Evolutionary conservation across 2,329 filamentous ascomycete genomes (phyloP).

Genomic region (Colletotrichum abscissum): DNA sequence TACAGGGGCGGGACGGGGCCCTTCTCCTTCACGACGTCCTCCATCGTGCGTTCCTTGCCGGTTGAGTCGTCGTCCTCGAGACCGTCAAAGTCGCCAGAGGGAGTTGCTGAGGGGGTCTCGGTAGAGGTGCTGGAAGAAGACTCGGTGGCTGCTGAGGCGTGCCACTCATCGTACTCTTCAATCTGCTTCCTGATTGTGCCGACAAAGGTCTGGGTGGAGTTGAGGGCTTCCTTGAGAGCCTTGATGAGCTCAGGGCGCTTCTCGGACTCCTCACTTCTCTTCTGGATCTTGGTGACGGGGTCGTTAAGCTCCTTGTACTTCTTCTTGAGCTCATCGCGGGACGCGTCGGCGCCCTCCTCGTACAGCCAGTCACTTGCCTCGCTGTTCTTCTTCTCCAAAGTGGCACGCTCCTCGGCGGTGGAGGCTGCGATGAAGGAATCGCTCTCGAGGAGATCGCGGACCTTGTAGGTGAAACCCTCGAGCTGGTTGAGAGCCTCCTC

Average conservation of each 20-base stretch:
- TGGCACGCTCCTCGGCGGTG: constrained; percentile 73
- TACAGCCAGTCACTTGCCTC: constrained; percentile 91
- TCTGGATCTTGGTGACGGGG: constrained; percentile 81
- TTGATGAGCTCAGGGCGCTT: constrained; percentile 78
- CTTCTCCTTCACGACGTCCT: constrained; percentile 56
- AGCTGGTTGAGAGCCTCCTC: constrained; percentile 93
- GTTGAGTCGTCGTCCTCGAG: constrained; percentile 76
- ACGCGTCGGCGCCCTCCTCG: constrained; percentile 82
- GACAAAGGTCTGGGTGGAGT: constrained; percentile 77
- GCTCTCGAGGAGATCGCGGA: constrained; percentile 84
- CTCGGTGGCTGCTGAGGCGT: constrained; percentile 62
- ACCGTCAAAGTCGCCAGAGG: constrained; percentile 73
- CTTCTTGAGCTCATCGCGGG: constrained; percentile 78
- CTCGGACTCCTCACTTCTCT: constrained; percentile 77
- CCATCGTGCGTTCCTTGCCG: constrained; percentile 55
- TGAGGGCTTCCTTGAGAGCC: constrained; percentile 75
- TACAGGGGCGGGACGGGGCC: constrained; percentile 75
- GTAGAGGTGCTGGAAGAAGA: constrained; percentile 53
- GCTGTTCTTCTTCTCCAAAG: constrained; percentile 75
- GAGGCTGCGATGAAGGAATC: constrained; percentile 79
- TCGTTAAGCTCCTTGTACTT: constrained; percentile 82
- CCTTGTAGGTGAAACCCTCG: constrained; percentile 92
- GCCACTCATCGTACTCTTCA: constrained; percentile 72
- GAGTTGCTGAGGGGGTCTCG: constrained; percentile 54
- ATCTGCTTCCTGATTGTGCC: constrained; percentile 78